These are phyloP conservation scores for Paraphaeosphaeria minitans DNA, from an alignment of 2,329 filamentous ascomycete species.

Conservation along the genomic window DNA sequence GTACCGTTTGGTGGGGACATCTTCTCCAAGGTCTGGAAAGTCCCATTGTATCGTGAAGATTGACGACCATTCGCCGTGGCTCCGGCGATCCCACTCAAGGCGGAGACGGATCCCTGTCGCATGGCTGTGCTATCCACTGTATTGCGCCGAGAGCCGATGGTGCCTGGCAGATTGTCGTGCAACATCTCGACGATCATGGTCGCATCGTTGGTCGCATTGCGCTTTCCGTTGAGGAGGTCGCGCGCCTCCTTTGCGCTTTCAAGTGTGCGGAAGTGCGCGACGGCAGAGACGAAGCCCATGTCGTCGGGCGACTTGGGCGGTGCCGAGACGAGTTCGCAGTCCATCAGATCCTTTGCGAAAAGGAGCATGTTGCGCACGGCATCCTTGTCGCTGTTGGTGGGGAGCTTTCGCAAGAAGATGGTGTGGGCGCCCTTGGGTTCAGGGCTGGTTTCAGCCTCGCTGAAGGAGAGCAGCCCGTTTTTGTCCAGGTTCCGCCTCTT, in stretches of 20 bases:
- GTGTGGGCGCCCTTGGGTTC: conserved; percentile 35
- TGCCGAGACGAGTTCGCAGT: conserved; percentile 60
- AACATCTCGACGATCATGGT: conserved; percentile 65
- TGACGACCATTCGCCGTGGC: conserved; percentile 52
- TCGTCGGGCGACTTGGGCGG: conserved; percentile 60
- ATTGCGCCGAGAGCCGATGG: conserved; percentile 57
- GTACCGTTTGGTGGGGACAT: conserved; percentile 65
- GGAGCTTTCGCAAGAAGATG: conserved; percentile 64
- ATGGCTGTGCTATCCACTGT: conserved; percentile 57
- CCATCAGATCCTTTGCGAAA: conserved; percentile 67
- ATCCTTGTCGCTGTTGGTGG: conserved; percentile 62
- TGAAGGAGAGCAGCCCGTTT: conserved; percentile 43
- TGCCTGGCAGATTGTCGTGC: conserved; percentile 39
- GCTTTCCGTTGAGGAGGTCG: conserved; percentile 65
- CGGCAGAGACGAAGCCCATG: conserved; percentile 60
- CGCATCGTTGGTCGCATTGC: conserved; percentile 64
- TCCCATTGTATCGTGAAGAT: conserved; percentile 64
- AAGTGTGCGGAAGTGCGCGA: conserved; percentile 63
- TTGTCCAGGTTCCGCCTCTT: conserved; percentile 49
- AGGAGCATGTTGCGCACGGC: conserved; percentile 66
- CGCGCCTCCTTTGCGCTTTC: conserved; percentile 65
- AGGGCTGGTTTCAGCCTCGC: conserved; percentile 38
- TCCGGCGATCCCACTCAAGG: conserved; percentile 54
- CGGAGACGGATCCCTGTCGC: conserved; percentile 52
- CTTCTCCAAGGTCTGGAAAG: conserved; percentile 66